phyloP scores from a whole-genome alignment of 1,139 yeast genomes.

The Suhomyces bribrorum region DNA sequence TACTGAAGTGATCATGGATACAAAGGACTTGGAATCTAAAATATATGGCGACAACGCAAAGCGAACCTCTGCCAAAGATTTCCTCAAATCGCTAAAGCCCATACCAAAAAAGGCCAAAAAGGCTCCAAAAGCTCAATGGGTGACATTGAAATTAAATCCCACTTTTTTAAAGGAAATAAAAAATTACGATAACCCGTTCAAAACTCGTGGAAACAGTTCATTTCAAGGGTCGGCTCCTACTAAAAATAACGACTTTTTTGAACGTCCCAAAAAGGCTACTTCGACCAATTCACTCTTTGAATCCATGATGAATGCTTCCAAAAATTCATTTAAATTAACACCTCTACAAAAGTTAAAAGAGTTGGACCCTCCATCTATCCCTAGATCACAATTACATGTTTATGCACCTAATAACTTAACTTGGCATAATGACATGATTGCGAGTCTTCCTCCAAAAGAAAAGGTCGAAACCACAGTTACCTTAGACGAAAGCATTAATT shows the following conservation, averaged over 20 bases:
- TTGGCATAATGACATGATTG: conserved; percentile 1
- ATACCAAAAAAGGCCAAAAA: conserved; percentile 8
- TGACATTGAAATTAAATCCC: conserved; percentile 31
- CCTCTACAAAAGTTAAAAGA: conserved; percentile 24
- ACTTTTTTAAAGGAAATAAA: conserved; percentile 28
- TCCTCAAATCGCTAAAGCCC: conserved; percentile 15
- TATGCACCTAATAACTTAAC: conserved; percentile 5
- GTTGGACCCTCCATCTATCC: conserved; percentile 18
- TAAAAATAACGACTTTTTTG: conserved; percentile 15
- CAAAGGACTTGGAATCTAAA: conserved; percentile 20
- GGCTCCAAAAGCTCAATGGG: conserved; percentile 17
- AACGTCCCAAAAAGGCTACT: conserved; percentile 10
- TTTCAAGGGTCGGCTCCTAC: background rate
- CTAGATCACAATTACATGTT: conserved; percentile 20
- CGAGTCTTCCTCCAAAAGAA: background rate
- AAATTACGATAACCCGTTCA: conserved; percentile 32
- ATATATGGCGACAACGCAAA: conserved; percentile 21
- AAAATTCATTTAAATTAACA: conserved; percentile 15
- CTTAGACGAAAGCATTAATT: background rate
- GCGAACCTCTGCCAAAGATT: conserved; percentile 25
- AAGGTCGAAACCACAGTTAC: background rate
- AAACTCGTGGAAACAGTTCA: conserved; percentile 26
- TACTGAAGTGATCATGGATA: conserved; percentile 1
- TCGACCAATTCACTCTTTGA: conserved; percentile 14
- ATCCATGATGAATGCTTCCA: conserved; percentile 23